Evolutionary conservation across 805 yeast genomes (phyloP), one percentile per base, ranked within the genome.

Genomic region (Zygoascus tannicola): DNA sequence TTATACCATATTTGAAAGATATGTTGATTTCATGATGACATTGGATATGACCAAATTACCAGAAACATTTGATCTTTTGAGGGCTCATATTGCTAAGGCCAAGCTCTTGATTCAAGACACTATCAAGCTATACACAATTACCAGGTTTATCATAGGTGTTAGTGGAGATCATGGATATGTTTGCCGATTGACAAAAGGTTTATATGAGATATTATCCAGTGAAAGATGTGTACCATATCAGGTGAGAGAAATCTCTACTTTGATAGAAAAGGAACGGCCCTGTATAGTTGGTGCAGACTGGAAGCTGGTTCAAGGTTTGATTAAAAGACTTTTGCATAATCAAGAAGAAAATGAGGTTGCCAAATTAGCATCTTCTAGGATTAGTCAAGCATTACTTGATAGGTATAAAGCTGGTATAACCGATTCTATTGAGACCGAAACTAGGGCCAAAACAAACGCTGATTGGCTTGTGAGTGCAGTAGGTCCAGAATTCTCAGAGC

Each of bases 241-340:
- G 22, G 23, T n/a, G 4, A 14, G 16, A 5, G n/a, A 22, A 14
- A 18, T 52, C 16, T 35, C 30, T 32, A 32, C 16, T 2, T 44
- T 45, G n/a, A 41, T 52, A 15, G 44, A 32, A 18, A 14, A 20
- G 3, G 53, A 50, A 36, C 44, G 54, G 18, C 56, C 55, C 3
- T 47, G 46, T 12, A 16, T 53, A 36, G 28, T 43, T 3, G 23
- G 12, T 2, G 22, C 26, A 1, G 56, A 53, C 26, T 38, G 32
- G 16, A 41, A 34, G 23, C 34, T 49, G 21, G 30, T 53, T 26
- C 34, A 42, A n/a, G 53, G 55, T 5, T 16, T 53, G 22, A 34
- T 51, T 15, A 32, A 16, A 34, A 32, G 22, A 21, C 26, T 35
- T 23, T 7, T 35, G 7, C 16, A 19, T 3, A 4, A 18, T 16